A percentile compares a stretch with the other conserved stretches of the same genome.
Conservation (phyloP, 1,284 basidiomycete genomes). For the Agaricales sp. region DNA sequence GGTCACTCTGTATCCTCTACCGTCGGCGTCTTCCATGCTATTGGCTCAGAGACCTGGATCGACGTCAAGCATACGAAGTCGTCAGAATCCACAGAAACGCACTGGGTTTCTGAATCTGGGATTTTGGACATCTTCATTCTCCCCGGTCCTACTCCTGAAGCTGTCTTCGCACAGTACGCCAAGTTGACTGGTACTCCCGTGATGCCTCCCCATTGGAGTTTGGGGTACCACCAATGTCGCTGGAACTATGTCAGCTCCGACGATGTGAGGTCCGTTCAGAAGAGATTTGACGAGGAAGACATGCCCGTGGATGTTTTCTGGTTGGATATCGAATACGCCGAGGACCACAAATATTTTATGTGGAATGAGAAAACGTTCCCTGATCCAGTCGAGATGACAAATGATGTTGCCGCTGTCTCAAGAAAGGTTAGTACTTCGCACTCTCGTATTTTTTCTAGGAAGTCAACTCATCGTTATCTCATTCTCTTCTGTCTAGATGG, state of each 20-base stretch:
- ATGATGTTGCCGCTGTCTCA: constrained; percentile 76
- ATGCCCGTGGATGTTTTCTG: constrained; percentile 97
- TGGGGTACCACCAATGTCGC: constrained; percentile 95
- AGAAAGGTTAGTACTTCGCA: constrained; percentile 56
- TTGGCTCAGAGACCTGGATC: constrained; percentile 93
- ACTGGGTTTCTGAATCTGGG: constrained; percentile 97
- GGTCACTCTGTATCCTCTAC: constrained; percentile 82
- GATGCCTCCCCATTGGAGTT: constrained; percentile 84
- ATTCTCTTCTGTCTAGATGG: constrained; percentile 73
- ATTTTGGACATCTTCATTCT: constrained; percentile 92
- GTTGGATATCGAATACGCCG: constrained; percentile 96
- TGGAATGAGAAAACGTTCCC: constrained; percentile 94
- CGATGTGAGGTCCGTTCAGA: constrained; percentile 84
- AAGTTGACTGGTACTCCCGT: constrained; percentile 78
- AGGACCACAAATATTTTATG: constrained; percentile 95
- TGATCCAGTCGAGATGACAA: constrained; percentile 88
- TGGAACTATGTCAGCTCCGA: constrained; percentile 97
- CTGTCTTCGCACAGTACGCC: constrained; percentile 83
- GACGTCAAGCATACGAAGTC: constrained; percentile 67
- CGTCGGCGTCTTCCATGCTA: constrained; percentile 86
- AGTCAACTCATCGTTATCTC: constrained; percentile 1
- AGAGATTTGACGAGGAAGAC: constrained; percentile 84
- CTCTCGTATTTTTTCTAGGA: too few relatives aligned
- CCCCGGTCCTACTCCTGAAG: constrained; percentile 76
- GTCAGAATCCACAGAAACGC: constrained; percentile 66